These are phyloP conservation scores for Sporothrix protearum DNA, from an alignment of 2,329 filamentous ascomycete genomes.

Conservation along the genomic window DNA sequence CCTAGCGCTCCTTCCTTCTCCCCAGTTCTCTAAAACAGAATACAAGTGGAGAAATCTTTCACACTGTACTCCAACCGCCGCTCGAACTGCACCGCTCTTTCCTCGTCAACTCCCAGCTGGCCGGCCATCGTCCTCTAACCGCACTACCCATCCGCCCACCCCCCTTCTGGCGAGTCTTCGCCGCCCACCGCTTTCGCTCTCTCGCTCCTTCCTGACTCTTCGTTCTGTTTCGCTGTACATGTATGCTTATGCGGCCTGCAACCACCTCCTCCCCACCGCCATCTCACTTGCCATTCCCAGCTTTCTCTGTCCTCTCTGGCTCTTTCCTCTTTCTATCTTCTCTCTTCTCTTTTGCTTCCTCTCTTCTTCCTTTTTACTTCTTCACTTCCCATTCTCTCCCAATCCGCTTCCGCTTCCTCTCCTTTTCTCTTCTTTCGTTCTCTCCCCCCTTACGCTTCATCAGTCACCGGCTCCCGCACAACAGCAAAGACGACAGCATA, in stretches of 20 bases:
- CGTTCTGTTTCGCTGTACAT: constrained; percentile 30
- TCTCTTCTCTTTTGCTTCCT: constrained; percentile 31
- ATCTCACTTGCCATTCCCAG: constrained; percentile 30
- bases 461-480: constrained; percentile 23
- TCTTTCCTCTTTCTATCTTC: constrained; percentile 30
- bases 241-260: constrained; percentile 19
- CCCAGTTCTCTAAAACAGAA: neutral
- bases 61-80: constrained; percentile 6
- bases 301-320: constrained; percentile 28
- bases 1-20: neutral
- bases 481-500: constrained; percentile 22
- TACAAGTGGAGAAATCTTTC: neutral
- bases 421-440: constrained; percentile 34
- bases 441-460: constrained; percentile 34
- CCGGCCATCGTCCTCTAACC: constrained; percentile 14
- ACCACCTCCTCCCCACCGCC: constrained; percentile 23
- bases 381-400: constrained; percentile 29
- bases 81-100: constrained; percentile 5
- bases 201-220: constrained; percentile 27
- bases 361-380: constrained; percentile 31
- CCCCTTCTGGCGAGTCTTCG: constrained; percentile 5
- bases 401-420: constrained; percentile 18
- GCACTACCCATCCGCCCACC: constrained; percentile 1
- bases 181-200: constrained; percentile 21
- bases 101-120: constrained; percentile 22